A percentile compares a stretch with the other conserved stretches of the same genome.
These are phyloP conservation scores for Clonostachys solani DNA, from an alignment of 2,329 filamentous ascomycete species.

Conservation along the genomic window DNA sequence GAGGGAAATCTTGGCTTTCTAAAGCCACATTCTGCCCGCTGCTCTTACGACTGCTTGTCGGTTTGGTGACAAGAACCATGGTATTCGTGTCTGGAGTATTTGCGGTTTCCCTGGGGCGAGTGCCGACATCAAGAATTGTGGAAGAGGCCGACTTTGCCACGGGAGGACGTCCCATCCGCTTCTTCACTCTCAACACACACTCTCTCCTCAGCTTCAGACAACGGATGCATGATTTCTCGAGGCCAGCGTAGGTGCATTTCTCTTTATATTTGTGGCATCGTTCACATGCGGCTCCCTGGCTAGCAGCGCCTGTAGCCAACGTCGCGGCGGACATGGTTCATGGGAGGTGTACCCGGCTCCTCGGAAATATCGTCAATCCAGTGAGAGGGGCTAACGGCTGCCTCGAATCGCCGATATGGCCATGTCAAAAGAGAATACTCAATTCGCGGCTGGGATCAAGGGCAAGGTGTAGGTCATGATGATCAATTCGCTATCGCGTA, in stretches of 20 bases:
- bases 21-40: not conserved
- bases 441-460: no score
- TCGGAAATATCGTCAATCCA: no score
- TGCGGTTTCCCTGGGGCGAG: not conserved
- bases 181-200: not conserved
- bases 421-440: no score
- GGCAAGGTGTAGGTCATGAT: no score
- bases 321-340: no score
- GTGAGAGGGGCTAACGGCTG: no score
- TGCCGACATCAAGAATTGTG: no score
- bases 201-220: not conserved
- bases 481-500: no score
- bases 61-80: no score
- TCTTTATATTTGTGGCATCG: slow-evolving; percentile 1
- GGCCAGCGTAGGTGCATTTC: not conserved
- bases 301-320: no score
- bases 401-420: no score
- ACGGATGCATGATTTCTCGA: not conserved
- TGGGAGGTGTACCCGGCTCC: no score
- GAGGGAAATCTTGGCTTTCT: not conserved
- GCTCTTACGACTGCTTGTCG: not conserved
- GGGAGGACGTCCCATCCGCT: not conserved
- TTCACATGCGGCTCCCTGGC: not conserved
- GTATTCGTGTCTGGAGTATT: not conserved
- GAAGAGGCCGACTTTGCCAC: not conserved